Conservation (phyloP, 257 asterid genomes). For the Eustoma russellianum region DNA sequence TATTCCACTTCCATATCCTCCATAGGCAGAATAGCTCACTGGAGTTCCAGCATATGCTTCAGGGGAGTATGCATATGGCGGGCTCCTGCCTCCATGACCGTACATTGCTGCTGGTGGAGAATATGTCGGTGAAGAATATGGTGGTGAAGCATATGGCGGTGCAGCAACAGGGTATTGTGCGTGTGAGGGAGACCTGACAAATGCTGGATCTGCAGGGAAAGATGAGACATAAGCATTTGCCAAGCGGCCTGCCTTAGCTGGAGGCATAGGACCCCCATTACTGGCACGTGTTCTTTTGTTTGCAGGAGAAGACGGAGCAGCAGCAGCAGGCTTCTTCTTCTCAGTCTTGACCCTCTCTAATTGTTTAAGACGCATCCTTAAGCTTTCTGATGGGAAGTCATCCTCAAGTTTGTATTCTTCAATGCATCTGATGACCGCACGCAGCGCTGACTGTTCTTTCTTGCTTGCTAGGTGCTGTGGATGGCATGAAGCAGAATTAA, state of each 20-base stretch:
- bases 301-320: constrained; percentile 85
- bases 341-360: constrained; percentile 71
- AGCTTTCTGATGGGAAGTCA: constrained; percentile 77
- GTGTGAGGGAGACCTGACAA: constrained; percentile 74
- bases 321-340: constrained; percentile 69
- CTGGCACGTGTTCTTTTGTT: constrained; percentile 87
- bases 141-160: constrained; percentile 68
- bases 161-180: constrained; percentile 58
- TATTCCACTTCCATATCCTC: constrained; percentile 71
- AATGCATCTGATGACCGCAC: constrained; percentile 88
- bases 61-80: constrained; percentile 72
- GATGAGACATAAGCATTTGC: constrained; percentile 96
- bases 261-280: constrained; percentile 97
- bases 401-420: constrained; percentile 90
- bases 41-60: constrained; percentile 80
- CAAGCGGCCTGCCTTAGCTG: constrained; percentile 99
- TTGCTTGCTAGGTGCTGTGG: constrained; percentile 88
- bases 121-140: constrained; percentile 40
- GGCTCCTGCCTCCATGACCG: constrained; percentile 58
- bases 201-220: constrained; percentile 83
- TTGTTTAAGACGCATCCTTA: constrained; percentile 85
- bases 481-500: background rate
- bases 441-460: constrained; percentile 95
- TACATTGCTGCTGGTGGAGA: constrained; percentile 58
- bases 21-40: constrained; percentile 60